Conservation (phyloP, 164 flowering plant genomes). For the Vitis rotundifolia region DNA sequence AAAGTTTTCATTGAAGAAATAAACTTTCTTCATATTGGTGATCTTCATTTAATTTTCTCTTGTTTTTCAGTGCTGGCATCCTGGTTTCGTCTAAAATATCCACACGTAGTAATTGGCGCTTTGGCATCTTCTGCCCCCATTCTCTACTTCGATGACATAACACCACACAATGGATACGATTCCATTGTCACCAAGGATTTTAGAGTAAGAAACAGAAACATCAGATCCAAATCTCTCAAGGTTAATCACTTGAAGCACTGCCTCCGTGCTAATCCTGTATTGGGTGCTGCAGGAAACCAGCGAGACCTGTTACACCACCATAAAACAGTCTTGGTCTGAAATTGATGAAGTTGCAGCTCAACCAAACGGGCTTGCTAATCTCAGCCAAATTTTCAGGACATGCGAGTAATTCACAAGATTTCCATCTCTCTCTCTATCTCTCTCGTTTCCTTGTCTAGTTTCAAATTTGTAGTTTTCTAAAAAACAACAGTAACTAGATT, state of each 20-base stretch:
- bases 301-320: constrained; percentile 48
- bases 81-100: constrained; percentile 44
- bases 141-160: constrained; percentile 27
- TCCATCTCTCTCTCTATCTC: no score
- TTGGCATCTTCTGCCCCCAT: constrained; percentile 44
- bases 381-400: constrained; percentile 46
- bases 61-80: constrained; percentile 31
- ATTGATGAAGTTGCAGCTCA: constrained; percentile 46
- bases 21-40: neutral
- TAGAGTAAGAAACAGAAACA: constrained; percentile 12
- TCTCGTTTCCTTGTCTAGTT: no score
- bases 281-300: constrained; percentile 41
- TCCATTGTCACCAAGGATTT: constrained; percentile 34
- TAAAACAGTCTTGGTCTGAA: constrained; percentile 49
- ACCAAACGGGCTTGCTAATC: constrained; percentile 42
- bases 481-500: no score
- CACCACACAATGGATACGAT: constrained; percentile 30
- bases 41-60: neutral
- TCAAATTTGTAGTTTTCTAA: no score
- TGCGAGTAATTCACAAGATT: constrained; percentile 44
- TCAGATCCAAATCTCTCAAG: no score
- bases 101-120: constrained; percentile 39
- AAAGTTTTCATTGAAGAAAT: neutral
- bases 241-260: no score
- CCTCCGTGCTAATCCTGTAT: no score